These are phyloP conservation scores for Chalciporus piperatus DNA, from an alignment of 768 basidiomycete genomes.

Conservation along the genomic window DNA sequence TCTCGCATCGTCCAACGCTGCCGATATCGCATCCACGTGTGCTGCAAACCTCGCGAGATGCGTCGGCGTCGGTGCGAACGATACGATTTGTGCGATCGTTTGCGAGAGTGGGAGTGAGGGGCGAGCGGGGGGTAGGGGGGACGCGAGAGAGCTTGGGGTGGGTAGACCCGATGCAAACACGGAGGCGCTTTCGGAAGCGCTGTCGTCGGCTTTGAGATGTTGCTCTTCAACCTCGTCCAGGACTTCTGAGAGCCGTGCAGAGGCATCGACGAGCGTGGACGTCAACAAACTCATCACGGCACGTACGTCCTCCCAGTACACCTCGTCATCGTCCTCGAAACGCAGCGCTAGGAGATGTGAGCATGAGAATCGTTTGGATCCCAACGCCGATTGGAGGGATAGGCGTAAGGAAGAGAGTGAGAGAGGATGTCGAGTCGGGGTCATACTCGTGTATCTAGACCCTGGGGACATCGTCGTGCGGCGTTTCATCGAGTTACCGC, in stretches of 20 bases:
- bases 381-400: constrained; percentile 62
- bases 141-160: constrained; percentile 16
- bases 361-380: constrained; percentile 74
- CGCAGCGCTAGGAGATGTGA: constrained; percentile 77
- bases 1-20: constrained; percentile 68
- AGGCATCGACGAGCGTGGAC: constrained; percentile 62
- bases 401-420: constrained; percentile 62
- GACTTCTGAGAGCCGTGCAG: constrained; percentile 58
- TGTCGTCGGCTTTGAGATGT: constrained; percentile 46
- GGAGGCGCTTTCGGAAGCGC: constrained; percentile 31
- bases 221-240: constrained; percentile 58
- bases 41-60: constrained; percentile 66
- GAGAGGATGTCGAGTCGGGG: constrained; percentile 59
- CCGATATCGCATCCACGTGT: constrained; percentile 68
- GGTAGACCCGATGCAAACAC: not conserved
- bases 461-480: constrained; percentile 39
- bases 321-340: constrained; percentile 69
- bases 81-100: constrained; percentile 22
- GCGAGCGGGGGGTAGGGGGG: constrained; percentile 15
- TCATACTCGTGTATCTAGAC: constrained; percentile 63
- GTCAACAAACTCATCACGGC: constrained; percentile 71
- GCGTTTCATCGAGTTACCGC: constrained; percentile 13
- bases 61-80: constrained; percentile 75
- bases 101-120: constrained; percentile 13
- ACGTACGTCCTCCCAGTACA: constrained; percentile 84